Base-by-base conservation (phyloP, 2,329 filamentous ascomycete species). In the Dothidotthia symphoricarpi region DNA sequence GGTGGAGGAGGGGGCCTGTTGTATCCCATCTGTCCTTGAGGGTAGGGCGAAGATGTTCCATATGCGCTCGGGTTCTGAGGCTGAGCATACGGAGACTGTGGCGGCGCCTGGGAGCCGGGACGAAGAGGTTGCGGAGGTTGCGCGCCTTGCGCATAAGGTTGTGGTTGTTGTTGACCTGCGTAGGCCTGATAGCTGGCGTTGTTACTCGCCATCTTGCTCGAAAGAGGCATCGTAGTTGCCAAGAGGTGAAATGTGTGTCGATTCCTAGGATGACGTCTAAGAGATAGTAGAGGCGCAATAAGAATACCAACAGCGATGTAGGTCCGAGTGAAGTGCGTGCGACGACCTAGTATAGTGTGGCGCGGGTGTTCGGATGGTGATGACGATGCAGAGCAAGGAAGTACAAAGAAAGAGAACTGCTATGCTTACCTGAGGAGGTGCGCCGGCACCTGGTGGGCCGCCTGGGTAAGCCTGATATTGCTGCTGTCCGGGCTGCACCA, bases 391-490 rank as follows among this genome's bases (percentile, higher is more conserved):
- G 46, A 56, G 47, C 39, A 59, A 47, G 53, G 53, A 47, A 57
- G 39, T 44, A 45, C 35, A 34, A 34, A 43, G 45, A 22, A 22
- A 22, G 41, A 26, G 32, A 50, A 48, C 37, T 47, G 51, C 55
- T 44, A 46, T n/a, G 45, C 45, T 49, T 51, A 56, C 49, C 63
- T 67, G 64, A 65, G 64, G 58, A 54, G 54, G 55, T 55, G 59
- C 54, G 45, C 57, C 55, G 54, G 64, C 61, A 53, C 70, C 72
- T 47, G 69, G 71, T 59, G 75, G 78, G 47, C 56, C 54, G 44
- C 72, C 72, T 53, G 71, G 72, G 60, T 76, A 81, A 49, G 77
- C 72, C 68, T 80, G 76, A 65, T 81, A 80, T 56, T 72, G 69
- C 44, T 63, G 66, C 51, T 75, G 71, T 34, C 69, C 66, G 49